These are phyloP conservation scores for Ophiognomonia clavigignenti-juglandacearum DNA, from an alignment of 2,329 filamentous ascomycete species.

Conservation along the genomic window DNA sequence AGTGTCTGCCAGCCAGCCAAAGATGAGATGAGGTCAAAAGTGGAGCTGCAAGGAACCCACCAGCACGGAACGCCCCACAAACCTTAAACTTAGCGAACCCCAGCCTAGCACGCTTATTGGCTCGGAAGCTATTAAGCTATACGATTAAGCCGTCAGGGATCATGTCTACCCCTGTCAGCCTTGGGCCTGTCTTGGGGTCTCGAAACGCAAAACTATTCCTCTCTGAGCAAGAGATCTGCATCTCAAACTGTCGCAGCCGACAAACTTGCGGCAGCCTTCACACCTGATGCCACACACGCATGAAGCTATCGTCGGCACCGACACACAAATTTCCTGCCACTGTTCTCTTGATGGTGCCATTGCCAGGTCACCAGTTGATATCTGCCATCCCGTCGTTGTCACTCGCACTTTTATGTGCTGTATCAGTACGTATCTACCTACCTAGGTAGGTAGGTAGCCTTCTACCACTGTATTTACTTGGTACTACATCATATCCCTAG, in stretches of 20 bases:
- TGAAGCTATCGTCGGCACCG: conserved; percentile 15
- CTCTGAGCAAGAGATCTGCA: conserved; percentile 17
- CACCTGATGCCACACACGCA: conserved; percentile 19
- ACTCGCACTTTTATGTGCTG: not conserved
- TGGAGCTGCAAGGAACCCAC: not conserved
- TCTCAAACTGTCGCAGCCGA: conserved; percentile 21
- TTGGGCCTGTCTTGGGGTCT: too few species aligned
- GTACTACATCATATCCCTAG: too few species aligned
- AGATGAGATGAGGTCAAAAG: too few species aligned
- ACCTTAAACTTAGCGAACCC: too few species aligned
- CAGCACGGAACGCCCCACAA: not conserved
- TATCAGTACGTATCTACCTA: not conserved
- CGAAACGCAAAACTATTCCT: conserved; percentile 5
- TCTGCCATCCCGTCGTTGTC: not conserved
- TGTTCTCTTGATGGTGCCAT: too few species aligned
- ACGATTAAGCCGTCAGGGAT: not conserved
- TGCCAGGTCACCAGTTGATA: not conserved
- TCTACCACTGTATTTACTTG: too few species aligned
- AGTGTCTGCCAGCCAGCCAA: too few species aligned
- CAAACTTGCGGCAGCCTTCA: conserved; percentile 17
- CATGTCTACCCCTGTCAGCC: not conserved
- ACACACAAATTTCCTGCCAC: not conserved
- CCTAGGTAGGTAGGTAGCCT: not conserved
- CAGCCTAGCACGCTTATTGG: conserved; percentile 10
- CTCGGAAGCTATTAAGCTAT: conserved; percentile 8